Conservation (phyloP, 139 green algal species). For the Nannochloris sp. region DNA sequence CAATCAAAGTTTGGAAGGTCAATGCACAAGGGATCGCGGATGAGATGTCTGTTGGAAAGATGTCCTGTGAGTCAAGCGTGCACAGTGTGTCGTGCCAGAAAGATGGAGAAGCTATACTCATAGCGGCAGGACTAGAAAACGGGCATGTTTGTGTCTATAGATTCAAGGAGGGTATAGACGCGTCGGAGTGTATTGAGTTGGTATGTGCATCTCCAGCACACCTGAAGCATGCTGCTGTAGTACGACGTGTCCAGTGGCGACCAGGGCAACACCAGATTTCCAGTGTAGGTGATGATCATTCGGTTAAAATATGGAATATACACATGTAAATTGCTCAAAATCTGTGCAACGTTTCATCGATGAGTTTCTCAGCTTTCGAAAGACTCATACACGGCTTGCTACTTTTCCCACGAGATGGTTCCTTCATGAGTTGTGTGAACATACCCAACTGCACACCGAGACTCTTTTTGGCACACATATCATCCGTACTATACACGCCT, state of each 20-base stretch:
- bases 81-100: constrained; percentile 30
- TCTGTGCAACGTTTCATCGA: too few species aligned
- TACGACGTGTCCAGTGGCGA: constrained; percentile 49
- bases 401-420: background rate
- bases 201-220: constrained; percentile 21
- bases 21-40: background rate
- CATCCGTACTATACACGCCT: constrained; percentile 55
- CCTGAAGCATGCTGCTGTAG: constrained; percentile 38
- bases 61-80: constrained; percentile 17
- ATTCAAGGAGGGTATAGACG: background rate
- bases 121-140: constrained; percentile 60
- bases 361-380: too few species aligned
- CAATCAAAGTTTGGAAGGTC: constrained; percentile 58
- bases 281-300: too few species aligned
- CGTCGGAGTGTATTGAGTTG: constrained; percentile 8
- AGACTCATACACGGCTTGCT: too few species aligned
- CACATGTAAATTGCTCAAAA: too few species aligned
- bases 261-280: too few species aligned
- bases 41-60: background rate
- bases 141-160: constrained; percentile 14
- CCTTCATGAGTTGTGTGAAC: background rate
- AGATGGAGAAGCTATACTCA: constrained; percentile 1
- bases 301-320: too few species aligned
- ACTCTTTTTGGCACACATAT: constrained; percentile 51
- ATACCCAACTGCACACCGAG: background rate